phyloP scores from a whole-genome alignment of 2,329 filamentous ascomycete species.

The Sordariomycetes sp. region DNA sequence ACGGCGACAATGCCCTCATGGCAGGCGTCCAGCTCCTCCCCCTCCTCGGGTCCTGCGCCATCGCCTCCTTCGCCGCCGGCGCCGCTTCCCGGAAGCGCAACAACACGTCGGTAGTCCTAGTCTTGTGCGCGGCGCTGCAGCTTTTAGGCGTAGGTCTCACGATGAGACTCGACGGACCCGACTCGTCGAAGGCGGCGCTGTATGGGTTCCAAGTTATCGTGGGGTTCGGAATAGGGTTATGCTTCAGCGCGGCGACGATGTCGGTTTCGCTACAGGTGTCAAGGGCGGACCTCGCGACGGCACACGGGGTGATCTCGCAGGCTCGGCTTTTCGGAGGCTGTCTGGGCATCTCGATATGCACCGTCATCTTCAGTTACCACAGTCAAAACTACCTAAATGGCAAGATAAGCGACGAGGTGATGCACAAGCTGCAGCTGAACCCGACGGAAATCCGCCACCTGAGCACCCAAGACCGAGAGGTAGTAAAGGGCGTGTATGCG shows the following conservation, averaged over 20 bases:
- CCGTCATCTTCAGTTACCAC: constrained; percentile 39
- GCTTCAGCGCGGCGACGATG: constrained; percentile 42
- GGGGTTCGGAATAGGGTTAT: constrained; percentile 45
- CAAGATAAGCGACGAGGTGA: constrained; percentile 20
- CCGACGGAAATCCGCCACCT: constrained; percentile 15
- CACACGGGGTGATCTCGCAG: constrained; percentile 46
- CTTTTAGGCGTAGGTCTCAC: constrained; percentile 37
- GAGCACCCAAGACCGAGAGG: constrained; percentile 11
- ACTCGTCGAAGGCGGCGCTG: constrained; percentile 22
- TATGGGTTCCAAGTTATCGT: constrained; percentile 44
- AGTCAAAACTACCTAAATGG: constrained; percentile 22
- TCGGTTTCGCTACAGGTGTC: constrained; percentile 37
- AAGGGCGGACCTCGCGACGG: constrained; percentile 38
- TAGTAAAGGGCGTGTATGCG: constrained; percentile 27
- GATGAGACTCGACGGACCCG: constrained; percentile 22
- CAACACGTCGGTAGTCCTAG: constrained; percentile 35
- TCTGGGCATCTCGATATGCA: constrained; percentile 43
- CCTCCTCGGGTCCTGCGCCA: constrained; percentile 40
- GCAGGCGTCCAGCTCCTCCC: constrained; percentile 45
- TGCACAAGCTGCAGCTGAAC: constrained; percentile 29
- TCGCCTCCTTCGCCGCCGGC: constrained; percentile 42
- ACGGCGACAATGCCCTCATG: constrained; percentile 34
- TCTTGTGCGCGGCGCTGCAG: constrained; percentile 35
- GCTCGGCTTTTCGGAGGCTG: constrained; percentile 46
- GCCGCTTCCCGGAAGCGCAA: constrained; percentile 39